Base-by-base conservation (phyloP, 768 basidiomycete species). In the Suillus subaureus region DNA sequence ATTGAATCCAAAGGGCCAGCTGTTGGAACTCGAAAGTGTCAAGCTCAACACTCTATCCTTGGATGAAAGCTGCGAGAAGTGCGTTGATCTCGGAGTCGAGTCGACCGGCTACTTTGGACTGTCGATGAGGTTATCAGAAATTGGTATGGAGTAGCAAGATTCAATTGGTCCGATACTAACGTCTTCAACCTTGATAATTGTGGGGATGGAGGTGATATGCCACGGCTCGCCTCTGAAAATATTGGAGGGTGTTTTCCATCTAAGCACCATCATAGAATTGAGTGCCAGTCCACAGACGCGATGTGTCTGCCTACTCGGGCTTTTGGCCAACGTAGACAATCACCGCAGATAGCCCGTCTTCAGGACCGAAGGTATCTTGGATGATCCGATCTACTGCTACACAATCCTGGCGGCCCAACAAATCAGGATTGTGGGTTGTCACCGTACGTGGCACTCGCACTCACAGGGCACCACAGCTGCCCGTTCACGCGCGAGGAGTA, bases 261-360 rank as follows among this genome's bases (percentile, higher is more conserved):
- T 93, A 66, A n/a, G 65, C 21, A 7, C 37, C 61, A 21, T 63
- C 11, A 37, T 61, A 56, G 11, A 68, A 61, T 42, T 42, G 13
- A 45, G 16, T 4, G 6, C 60, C 37, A 61, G 47, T 28, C 33
- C 56, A 18, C 28, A 66, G 52, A 58, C 64, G 28, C 21, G 58
- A 55, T 45, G 15, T 37, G 56, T 43, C 37, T 23, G 79, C 88
- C 74, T 71, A 93, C 92, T 86, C 83, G 61, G 81, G 65, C 69
- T 76, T 82, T 73, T 88, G 83, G 13, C 92, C 92, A 61, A 92
- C 89, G 68, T 90, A 90, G 39, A 92, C 82, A 54, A 93, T 80
- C 62, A 86, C 71, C 9, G 83, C 91, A 15, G 81, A 79, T 51
- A 87, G 89, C 4, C 67, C 81, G 70, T 72, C 80, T 70, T 64